These are phyloP conservation scores for Geotrichum phurueaensis DNA, from an alignment of 1,139 yeast genomes.

Conservation along the genomic window DNA sequence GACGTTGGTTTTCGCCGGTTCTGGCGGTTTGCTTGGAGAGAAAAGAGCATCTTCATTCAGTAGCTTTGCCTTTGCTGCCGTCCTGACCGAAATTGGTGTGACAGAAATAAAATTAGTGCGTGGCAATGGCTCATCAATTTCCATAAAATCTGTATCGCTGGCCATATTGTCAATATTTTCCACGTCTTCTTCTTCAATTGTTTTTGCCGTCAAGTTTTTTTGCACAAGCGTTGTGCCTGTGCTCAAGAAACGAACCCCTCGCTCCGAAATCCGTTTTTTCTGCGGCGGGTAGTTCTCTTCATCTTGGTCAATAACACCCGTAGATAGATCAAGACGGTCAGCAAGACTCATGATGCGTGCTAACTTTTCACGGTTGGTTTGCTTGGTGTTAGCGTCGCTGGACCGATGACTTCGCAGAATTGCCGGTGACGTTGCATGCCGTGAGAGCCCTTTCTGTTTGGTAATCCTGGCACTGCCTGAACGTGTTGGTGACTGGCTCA, in stretches of 20 bases:
- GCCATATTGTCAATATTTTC: background rate
- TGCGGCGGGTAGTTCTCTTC: background rate
- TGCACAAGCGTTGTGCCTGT: background rate
- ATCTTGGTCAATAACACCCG: background rate
- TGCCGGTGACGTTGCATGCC: background rate
- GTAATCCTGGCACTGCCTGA: background rate
- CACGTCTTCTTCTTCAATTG: background rate
- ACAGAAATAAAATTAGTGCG: background rate
- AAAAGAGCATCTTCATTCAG: background rate
- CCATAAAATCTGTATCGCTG: background rate
- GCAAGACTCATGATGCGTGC: background rate
- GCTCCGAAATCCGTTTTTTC: background rate
- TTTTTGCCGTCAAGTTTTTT: background rate
- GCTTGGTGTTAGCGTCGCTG: background rate
- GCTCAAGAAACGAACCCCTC: background rate
- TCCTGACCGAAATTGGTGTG: background rate
- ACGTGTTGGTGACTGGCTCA: background rate
- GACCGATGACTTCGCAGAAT: background rate
- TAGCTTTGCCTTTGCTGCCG: background rate
- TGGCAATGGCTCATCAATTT: background rate
- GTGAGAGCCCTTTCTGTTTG: background rate
- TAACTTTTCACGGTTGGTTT: background rate
- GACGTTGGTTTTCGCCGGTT: background rate
- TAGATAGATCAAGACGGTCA: background rate
- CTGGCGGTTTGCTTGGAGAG: background rate